phyloP scores from a whole-genome alignment of 2,329 filamentous ascomycete species.

The Xylariaceae sp. region DNA sequence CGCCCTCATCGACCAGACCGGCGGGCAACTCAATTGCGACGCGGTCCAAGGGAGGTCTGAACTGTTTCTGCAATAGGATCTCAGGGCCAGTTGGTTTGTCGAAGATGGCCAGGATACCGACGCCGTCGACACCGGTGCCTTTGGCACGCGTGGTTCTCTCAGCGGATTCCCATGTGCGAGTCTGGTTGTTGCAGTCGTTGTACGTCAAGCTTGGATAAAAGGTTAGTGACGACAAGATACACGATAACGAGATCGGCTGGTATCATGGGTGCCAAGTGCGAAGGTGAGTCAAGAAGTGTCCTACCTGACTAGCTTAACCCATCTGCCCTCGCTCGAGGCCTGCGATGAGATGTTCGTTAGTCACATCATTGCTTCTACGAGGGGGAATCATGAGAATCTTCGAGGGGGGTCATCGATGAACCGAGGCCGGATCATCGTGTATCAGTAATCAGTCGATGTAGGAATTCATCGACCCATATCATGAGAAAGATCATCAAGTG shows the following conservation, averaged over 20 bases:
- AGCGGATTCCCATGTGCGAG: conserved; percentile 65
- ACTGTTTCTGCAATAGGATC: conserved; percentile 63
- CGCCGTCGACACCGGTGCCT: conserved; percentile 60
- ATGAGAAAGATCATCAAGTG: neutral
- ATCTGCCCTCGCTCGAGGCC: conserved; percentile 50
- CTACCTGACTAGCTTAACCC: conserved; percentile 57
- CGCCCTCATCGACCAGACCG: conserved; percentile 57
- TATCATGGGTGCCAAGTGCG: neutral
- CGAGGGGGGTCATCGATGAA: neutral
- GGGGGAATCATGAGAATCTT: neutral
- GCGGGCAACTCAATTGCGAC: conserved; percentile 61
- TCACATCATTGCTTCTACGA: neutral
- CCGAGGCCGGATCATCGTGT: too few species aligned
- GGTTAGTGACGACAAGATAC: conserved; percentile 8
- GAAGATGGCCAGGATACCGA: conserved; percentile 67
- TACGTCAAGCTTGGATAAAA: conserved; percentile 50
- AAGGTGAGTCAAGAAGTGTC: conserved; percentile 14
- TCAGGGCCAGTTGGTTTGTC: conserved; percentile 49
- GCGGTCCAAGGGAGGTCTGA: conserved; percentile 55
- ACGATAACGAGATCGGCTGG: neutral
- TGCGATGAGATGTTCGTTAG: conserved; percentile 25
- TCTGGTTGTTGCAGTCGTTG: conserved; percentile 53
- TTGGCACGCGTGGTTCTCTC: conserved; percentile 64
- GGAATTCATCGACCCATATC: neutral
- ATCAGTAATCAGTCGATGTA: too few species aligned